Base-by-base conservation (phyloP, 208 protist genomes). In the Giardia muris region DNA sequence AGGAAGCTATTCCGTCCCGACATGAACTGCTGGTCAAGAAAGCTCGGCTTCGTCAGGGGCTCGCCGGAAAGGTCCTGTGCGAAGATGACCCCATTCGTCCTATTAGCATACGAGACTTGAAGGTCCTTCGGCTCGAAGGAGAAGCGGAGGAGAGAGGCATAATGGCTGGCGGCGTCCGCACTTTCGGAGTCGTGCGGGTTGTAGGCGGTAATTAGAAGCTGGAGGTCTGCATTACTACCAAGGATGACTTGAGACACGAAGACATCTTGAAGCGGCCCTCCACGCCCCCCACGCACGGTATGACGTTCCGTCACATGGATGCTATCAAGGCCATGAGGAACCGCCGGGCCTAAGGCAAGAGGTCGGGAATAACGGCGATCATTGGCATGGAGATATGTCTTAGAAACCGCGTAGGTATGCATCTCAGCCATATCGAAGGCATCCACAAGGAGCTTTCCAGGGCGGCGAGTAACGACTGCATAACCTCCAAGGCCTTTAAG, bases 321-420 rank as follows among this genome's bases (percentile, higher is more conserved):
- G 19, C 30, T 30, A 76, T 76, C 57, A 30, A 10, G 10, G 10
- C 57, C 57, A 76, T 10, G 57, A 30, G 19, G 57, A 39, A 76
- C 30, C 30, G 19, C 30, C 10, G 57, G 57, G 30, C 57, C 57
- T 39, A 30, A 76, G 30, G 10, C 57, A 10, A 39, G 57, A 39
- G 30, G 19, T 30, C 57, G 10, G 10, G 57, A 10, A 76, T 39
- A 76, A 39, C 57, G 10, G 19, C 10, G 10, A 76, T 76, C 57
- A 30, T 76, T 76, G 57, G 57, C 57, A 76, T 76, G 57, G 30
- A 89, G 86, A 89, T 89, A 89, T 4, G 4, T 4, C 4, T 89
- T 43, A 89, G 4, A 45, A 43, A 47, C 2, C 46, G 45, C 2
- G n/a, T 48, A 19, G n/a, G 42, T 90, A 45, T 90, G n/a, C 2